phyloP scores from a whole-genome alignment of 148 eudicot genomes.

The Vaccinium darrowii region DNA sequence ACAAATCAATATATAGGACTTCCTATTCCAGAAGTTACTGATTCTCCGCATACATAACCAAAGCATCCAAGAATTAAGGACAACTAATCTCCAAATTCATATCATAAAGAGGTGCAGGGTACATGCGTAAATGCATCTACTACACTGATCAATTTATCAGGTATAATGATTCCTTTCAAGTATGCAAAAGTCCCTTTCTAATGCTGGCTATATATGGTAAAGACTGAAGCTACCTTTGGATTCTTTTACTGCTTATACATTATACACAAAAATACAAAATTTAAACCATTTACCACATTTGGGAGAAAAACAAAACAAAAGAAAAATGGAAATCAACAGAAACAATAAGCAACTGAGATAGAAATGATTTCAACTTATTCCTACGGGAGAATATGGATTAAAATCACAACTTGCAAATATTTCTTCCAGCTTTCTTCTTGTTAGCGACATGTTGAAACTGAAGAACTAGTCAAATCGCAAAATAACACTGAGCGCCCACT shows the following conservation, averaged over 20 bases:
- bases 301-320: background rate
- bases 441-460: background rate
- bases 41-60: background rate
- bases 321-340: background rate
- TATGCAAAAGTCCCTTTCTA: background rate
- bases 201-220: background rate
- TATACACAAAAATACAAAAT: background rate
- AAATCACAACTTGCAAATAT: background rate
- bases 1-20: background rate
- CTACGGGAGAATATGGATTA: background rate
- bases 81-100: background rate
- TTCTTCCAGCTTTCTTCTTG: background rate
- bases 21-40: background rate
- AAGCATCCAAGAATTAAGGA: background rate
- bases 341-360: background rate
- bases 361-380: background rate
- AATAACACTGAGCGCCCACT: background rate
- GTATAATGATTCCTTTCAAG: background rate
- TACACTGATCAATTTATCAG: background rate
- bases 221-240: background rate
- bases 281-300: background rate
- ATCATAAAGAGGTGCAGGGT: background rate
- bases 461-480: background rate
- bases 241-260: background rate
- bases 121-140: background rate